These are phyloP conservation scores for Candida xyloterini DNA, from an alignment of 805 yeast genomes.

Conservation along the genomic window DNA sequence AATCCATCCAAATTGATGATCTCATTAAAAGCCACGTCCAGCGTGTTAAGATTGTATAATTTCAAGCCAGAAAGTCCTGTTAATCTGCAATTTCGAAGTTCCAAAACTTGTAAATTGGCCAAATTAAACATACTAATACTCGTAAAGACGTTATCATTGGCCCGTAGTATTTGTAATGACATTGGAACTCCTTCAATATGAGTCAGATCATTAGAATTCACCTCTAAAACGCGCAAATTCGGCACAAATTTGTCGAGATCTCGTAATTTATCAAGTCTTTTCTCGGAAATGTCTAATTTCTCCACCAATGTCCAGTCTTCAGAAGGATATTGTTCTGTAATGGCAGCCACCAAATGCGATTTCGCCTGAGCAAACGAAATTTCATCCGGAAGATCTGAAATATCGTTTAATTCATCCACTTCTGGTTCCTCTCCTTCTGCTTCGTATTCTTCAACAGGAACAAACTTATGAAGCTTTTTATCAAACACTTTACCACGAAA, in stretches of 20 bases:
- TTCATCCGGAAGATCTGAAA: conserved; percentile 30
- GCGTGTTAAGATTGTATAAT: conserved; percentile 41
- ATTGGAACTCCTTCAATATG: conserved; percentile 47
- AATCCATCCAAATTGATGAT: conserved; percentile 38
- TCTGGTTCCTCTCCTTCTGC: conserved; percentile 10
- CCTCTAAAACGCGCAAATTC: conserved; percentile 36
- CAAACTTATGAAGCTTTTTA: conserved; percentile 24
- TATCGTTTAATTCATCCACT: conserved; percentile 19
- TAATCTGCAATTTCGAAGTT: conserved; percentile 39
- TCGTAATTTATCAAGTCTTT: conserved; percentile 39
- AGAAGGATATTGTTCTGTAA: conserved; percentile 41
- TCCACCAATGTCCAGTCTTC: conserved; percentile 42
- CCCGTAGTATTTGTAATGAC: conserved; percentile 35
- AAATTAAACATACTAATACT: conserved; percentile 42
- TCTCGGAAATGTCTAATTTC: conserved; percentile 36
- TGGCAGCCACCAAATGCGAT: conserved; percentile 41
- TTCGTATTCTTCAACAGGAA: conserved; percentile 21
- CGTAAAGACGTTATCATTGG: conserved; percentile 39
- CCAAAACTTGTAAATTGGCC: conserved; percentile 41
- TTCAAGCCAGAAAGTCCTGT: conserved; percentile 36
- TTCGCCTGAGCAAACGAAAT: conserved; percentile 48
- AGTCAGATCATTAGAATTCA: conserved; percentile 40
- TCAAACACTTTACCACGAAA: conserved; percentile 32
- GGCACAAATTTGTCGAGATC: conserved; percentile 47
- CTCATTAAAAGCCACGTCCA: conserved; percentile 38